phyloP scores from a whole-genome alignment of 177 flowering plant genomes.

The Vitis hybrid region DNA sequence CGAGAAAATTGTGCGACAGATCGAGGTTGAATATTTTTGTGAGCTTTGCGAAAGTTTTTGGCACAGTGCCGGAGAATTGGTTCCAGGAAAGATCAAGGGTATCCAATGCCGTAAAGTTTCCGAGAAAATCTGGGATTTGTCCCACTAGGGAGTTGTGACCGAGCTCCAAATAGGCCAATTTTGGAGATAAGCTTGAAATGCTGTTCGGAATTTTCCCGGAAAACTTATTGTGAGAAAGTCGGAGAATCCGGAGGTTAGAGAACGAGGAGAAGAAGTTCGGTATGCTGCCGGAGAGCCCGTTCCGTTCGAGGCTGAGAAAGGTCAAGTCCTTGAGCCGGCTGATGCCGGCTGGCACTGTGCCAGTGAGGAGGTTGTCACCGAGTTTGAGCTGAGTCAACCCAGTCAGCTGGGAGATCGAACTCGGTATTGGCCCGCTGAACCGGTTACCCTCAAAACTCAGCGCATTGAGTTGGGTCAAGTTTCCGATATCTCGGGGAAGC shows the following conservation, averaged over 20 bases:
- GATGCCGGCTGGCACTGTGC: constrained; percentile 46
- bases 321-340: constrained; percentile 37
- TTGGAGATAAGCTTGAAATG: constrained; percentile 42
- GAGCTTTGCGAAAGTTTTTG: constrained; percentile 53
- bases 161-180: constrained; percentile 36
- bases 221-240: constrained; percentile 47
- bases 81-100: constrained; percentile 61
- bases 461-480: constrained; percentile 29
- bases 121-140: constrained; percentile 47
- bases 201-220: constrained; percentile 43
- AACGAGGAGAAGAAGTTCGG: constrained; percentile 51
- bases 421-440: constrained; percentile 65
- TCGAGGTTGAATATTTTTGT: constrained; percentile 81
- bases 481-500: constrained; percentile 42
- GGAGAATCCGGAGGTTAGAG: constrained; percentile 30
- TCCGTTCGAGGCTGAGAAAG: constrained; percentile 31
- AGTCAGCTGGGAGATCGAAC: constrained; percentile 49
- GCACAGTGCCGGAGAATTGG: constrained; percentile 46
- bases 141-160: constrained; percentile 48
- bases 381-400: constrained; percentile 54
- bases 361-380: constrained; percentile 48
- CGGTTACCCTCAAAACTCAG: constrained; percentile 48
- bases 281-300: constrained; percentile 48
- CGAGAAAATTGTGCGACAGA: constrained; percentile 51
- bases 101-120: constrained; percentile 46